These are phyloP conservation scores for Camelina laxa DNA, from an alignment of 345 rosid genomes.

Conservation along the genomic window DNA sequence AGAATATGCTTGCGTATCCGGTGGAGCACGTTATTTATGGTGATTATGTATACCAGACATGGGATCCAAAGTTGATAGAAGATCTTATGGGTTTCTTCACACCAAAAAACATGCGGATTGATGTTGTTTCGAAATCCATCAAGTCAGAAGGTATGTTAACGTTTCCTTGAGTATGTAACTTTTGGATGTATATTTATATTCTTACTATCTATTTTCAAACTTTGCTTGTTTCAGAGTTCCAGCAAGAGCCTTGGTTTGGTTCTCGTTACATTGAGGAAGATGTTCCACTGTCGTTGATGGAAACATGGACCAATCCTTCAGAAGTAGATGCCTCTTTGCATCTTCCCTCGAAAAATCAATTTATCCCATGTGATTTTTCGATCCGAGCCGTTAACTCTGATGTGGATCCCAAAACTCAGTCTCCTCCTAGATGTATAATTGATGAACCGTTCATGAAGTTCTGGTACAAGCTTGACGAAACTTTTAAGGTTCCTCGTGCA, in stretches of 20 bases:
- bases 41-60: slow-evolving; percentile 71
- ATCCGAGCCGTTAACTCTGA: slow-evolving; percentile 53
- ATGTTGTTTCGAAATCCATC: slow-evolving; percentile 78
- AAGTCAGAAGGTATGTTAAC: slow-evolving; percentile 62
- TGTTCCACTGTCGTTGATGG: slow-evolving; percentile 67
- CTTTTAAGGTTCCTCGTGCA: slow-evolving; percentile 87
- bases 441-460: slow-evolving; percentile 83
- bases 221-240: slow-evolving; percentile 59
- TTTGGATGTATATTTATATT: slow-evolving; percentile 16
- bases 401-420: slow-evolving; percentile 40
- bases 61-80: slow-evolving; percentile 83
- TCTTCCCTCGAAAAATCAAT: slow-evolving; percentile 79
- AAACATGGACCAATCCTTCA: slow-evolving; percentile 78
- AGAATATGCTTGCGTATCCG: slow-evolving; percentile 80
- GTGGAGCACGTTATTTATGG: slow-evolving; percentile 89
- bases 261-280: slow-evolving; percentile 73
- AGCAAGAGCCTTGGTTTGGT: slow-evolving; percentile 89
- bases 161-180: neutral
- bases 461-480: slow-evolving; percentile 92
- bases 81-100: slow-evolving; percentile 66
- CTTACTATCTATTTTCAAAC: slow-evolving; percentile 25
- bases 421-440: slow-evolving; percentile 69
- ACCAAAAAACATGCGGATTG: slow-evolving; percentile 93
- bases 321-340: slow-evolving; percentile 72
- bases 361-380: slow-evolving; percentile 86